These are phyloP conservation scores for Pycnococcus provasolii DNA, from an alignment of 139 green algal species.

Conservation along the genomic window DNA sequence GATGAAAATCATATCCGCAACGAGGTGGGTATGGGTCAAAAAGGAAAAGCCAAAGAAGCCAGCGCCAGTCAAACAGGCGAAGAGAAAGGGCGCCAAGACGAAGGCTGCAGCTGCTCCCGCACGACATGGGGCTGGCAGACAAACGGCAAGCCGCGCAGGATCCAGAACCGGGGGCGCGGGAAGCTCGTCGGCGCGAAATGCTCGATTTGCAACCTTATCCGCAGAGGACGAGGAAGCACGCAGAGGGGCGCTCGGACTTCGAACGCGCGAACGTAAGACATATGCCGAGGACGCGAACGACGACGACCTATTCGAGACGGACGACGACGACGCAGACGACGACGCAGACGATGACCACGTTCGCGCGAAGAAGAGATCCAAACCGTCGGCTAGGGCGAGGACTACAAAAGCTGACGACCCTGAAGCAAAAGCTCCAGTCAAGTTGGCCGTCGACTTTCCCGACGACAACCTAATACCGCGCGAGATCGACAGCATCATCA, in stretches of 20 bases:
- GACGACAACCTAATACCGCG: too few relatives aligned
- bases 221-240: too few relatives aligned
- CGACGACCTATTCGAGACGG: constrained; percentile 21
- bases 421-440: constrained; percentile 10
- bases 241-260: background rate
- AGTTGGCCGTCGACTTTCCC: constrained; percentile 17
- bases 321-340: background rate
- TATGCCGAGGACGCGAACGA: constrained; percentile 28
- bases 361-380: background rate
- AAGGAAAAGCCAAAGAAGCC: too few relatives aligned
- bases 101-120: too few relatives aligned
- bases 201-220: constrained; percentile 5
- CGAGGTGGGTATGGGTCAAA: too few relatives aligned
- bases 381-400: constrained; percentile 10
- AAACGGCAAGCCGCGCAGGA: constrained; percentile 3
- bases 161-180: constrained; percentile 1
- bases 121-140: background rate
- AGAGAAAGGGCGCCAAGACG: too few relatives aligned
- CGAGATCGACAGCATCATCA: too few relatives aligned
- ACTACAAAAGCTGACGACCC: constrained; percentile 10
- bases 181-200: constrained; percentile 1
- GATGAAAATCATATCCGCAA: too few relatives aligned
- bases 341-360: background rate
- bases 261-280: constrained; percentile 23
- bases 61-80: too few relatives aligned